Percentiles rank a stretch among this genome's conserved stretches.
Conservation (phyloP, 2,329 filamentous ascomycete species). For the Beauveria sp. region DNA sequence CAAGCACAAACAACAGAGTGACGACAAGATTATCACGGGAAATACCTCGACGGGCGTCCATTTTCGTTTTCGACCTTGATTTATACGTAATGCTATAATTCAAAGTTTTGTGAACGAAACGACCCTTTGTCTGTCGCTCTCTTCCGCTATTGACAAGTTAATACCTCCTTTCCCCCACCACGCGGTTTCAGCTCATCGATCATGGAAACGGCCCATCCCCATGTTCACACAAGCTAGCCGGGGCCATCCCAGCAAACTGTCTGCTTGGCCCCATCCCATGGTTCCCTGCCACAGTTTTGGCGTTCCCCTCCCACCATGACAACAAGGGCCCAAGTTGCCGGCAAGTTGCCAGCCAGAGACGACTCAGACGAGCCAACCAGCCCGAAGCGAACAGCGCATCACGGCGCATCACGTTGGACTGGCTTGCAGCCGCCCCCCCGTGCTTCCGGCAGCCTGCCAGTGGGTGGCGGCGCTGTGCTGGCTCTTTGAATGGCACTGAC, state of each 20-base stretch:
- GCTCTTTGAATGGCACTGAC: not conserved
- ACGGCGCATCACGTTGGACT: not conserved
- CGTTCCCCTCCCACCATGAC: not conserved
- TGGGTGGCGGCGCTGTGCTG: not conserved
- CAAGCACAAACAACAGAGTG: not conserved
- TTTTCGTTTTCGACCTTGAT: no score
- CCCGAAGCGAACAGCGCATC: not conserved
- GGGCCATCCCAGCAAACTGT: not conserved
- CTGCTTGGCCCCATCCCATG: not conserved
- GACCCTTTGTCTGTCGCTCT: not conserved
- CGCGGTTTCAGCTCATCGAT: constrained; percentile 9
- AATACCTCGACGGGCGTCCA: no score
- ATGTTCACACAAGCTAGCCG: not conserved
- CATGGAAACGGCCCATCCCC: not conserved
- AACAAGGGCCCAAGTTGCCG: no score
- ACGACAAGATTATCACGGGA: not conserved
- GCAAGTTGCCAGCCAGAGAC: no score
- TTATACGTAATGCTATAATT: no score
- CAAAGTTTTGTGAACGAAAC: not conserved
- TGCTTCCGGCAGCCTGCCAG: not conserved
- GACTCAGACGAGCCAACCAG: not conserved
- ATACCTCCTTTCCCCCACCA: not conserved
- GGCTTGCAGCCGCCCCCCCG: not conserved
- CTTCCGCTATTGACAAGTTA: not conserved
- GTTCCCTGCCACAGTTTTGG: not conserved